Conservation (phyloP, 768 basidiomycete species). For the Polyporus arcularius region DNA sequence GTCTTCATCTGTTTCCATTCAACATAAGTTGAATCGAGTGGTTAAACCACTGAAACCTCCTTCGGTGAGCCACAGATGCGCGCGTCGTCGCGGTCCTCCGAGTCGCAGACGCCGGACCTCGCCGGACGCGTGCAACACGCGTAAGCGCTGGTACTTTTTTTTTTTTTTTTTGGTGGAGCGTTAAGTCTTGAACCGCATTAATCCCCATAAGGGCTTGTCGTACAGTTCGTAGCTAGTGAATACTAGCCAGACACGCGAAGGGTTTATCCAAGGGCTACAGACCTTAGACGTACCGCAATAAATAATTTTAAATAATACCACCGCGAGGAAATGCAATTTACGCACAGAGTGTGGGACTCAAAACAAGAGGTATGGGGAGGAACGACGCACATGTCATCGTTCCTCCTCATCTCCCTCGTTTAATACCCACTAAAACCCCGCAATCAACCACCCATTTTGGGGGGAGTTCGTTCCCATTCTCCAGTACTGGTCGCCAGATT, state of each 20-base stretch:
- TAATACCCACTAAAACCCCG: constrained; percentile 11
- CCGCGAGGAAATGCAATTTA: constrained; percentile 12
- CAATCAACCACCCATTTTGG: not conserved
- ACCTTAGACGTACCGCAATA: not conserved
- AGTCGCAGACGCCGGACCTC: no score
- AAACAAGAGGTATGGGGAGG: not conserved
- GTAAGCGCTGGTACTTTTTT: no score
- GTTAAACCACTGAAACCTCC: no score
- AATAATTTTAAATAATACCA: not conserved
- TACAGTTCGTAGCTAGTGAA: not conserved
- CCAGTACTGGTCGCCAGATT: not conserved
- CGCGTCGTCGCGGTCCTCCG: no score
- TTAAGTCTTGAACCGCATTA: no score
- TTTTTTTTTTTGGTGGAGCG: no score
- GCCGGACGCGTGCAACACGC: no score
- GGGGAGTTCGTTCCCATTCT: not conserved
- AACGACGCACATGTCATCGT: not conserved
- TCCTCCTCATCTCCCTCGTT: not conserved
- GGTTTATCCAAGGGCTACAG: not conserved
- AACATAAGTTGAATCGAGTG: no score
- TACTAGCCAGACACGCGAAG: not conserved
- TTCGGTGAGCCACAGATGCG: no score
- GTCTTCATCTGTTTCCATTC: no score
- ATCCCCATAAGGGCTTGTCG: constrained; percentile 1
- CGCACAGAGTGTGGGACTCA: constrained; percentile 13